These are phyloP conservation scores for Ceratocystis huliohia DNA, from an alignment of 2,329 filamentous ascomycete genomes.

Conservation along the genomic window DNA sequence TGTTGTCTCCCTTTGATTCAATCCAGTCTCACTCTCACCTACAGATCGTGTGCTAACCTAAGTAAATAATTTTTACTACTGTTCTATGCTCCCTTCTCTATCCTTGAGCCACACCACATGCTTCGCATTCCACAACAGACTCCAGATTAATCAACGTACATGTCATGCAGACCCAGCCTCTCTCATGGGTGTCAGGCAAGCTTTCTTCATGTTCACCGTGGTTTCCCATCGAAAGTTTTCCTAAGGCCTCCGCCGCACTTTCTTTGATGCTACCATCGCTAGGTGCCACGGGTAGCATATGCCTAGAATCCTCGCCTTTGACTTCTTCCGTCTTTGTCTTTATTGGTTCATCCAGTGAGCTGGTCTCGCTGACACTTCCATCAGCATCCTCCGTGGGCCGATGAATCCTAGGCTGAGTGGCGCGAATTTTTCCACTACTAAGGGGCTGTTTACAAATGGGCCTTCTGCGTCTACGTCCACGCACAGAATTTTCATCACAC, in stretches of 20 bases:
- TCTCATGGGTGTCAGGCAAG: not conserved
- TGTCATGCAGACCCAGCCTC: not conserved
- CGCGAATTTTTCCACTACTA: not conserved
- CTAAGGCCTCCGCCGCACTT: not conserved
- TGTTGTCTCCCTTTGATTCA: not conserved
- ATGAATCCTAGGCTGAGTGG: not conserved
- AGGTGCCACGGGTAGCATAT: not conserved
- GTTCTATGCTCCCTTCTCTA: not conserved
- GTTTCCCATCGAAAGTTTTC: not conserved
- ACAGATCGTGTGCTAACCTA: not conserved
- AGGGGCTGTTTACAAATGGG: not conserved
- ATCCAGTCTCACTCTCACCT: not conserved
- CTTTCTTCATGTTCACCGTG: not conserved
- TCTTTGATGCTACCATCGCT: not conserved
- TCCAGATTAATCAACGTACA: not conserved
- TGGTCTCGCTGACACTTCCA: conserved; percentile 3
- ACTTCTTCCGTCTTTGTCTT: not conserved
- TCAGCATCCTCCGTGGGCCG: not conserved
- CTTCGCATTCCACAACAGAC: not conserved
- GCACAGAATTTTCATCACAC: not conserved
- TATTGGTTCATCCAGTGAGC: not conserved
- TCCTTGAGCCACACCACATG: not conserved
- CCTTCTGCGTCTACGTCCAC: not conserved
- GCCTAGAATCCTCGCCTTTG: not conserved
- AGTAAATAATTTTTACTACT: not conserved